These are phyloP conservation scores for Daedalea quercina DNA, from an alignment of 768 basidiomycete species.

Conservation along the genomic window DNA sequence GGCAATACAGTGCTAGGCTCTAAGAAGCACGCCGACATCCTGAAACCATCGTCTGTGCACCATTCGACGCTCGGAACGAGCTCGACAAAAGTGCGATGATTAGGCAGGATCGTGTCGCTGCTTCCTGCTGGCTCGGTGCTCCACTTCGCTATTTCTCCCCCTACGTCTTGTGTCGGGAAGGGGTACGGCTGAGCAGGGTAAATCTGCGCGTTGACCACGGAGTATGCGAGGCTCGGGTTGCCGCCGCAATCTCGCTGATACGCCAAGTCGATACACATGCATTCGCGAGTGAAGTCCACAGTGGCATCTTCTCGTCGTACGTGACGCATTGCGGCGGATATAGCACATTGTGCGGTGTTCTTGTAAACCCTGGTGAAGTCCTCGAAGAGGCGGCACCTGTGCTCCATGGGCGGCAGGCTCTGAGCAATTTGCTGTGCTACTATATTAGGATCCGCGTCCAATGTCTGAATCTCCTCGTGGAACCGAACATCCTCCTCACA, in stretches of 20 bases:
- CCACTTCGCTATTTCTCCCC: neutral
- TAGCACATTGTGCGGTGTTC: neutral
- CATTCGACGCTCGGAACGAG: neutral
- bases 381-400: neutral
- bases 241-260: neutral
- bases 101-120: no score
- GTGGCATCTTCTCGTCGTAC: neutral
- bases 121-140: no score
- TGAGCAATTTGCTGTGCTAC: no score
- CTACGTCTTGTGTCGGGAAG: neutral
- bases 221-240: neutral
- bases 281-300: neutral
- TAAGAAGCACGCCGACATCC: neutral
- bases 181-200: no score
- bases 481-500: no score
- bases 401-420: neutral
- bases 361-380: neutral
- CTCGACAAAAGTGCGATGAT: neutral
- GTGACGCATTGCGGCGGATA: neutral
- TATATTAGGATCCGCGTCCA: no score
- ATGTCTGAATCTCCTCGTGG: no score
- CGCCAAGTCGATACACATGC: neutral
- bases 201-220: neutral
- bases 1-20: no score
- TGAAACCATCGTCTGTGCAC: neutral